Conservation (phyloP, 2,329 filamentous ascomycete genomes). For the Sclerotinia glacialis region DNA sequence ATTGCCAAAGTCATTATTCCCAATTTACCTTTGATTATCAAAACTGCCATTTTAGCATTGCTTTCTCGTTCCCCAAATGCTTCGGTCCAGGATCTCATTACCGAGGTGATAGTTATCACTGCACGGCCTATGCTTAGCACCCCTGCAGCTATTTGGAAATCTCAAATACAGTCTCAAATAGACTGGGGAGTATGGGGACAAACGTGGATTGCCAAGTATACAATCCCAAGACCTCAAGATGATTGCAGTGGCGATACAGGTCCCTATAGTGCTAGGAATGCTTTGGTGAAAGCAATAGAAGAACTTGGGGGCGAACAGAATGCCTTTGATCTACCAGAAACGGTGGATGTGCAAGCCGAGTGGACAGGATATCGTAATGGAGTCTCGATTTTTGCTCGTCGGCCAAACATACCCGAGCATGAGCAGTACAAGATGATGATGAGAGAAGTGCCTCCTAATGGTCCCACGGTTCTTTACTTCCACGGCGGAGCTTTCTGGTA, state of each 20-base stretch:
- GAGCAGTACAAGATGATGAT: conserved; percentile 66
- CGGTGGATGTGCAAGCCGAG: conserved; percentile 63
- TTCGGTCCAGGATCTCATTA: conserved; percentile 75
- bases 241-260: conserved; percentile 32
- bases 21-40: conserved; percentile 60
- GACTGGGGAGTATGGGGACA: conserved; percentile 71
- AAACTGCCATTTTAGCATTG: conserved; percentile 60
- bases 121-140: conserved; percentile 61
- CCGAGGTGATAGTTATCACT: conserved; percentile 68
- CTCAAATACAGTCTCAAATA: conserved; percentile 61
- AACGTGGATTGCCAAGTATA: conserved; percentile 76
- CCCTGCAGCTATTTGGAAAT: conserved; percentile 50
- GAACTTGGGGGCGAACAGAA: conserved; percentile 43
- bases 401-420: conserved; percentile 58
- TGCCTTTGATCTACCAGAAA: conserved; percentile 49
- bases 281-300: conserved; percentile 57
- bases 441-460: conserved; percentile 60
- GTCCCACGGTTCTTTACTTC: conserved; percentile 65
- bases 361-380: conserved; percentile 69
- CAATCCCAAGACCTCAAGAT: conserved; percentile 56
- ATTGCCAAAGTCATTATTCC: conserved; percentile 43
- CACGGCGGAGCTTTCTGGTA: conserved; percentile 64
- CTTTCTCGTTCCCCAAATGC: conserved; percentile 67
- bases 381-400: conserved; percentile 49
- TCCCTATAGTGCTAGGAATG: conserved; percentile 50